These are phyloP conservation scores for Ceratocystis lukuohia DNA, from an alignment of 2,329 filamentous ascomycete genomes.

Conservation along the genomic window DNA sequence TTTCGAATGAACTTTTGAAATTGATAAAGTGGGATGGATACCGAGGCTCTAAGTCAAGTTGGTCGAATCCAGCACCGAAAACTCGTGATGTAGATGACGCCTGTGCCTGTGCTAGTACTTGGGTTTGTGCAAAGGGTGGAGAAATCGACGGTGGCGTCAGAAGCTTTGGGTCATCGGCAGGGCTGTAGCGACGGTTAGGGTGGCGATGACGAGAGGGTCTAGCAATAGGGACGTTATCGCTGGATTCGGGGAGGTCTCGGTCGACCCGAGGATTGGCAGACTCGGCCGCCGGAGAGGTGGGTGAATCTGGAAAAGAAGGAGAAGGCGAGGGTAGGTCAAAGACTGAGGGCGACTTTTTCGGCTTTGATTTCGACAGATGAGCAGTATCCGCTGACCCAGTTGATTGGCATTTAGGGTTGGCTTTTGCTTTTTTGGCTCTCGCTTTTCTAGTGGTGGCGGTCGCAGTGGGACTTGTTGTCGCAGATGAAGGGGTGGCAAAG, in stretches of 20 bases:
- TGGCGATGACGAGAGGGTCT: neutral
- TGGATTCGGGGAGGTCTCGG: neutral
- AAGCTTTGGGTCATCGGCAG: slow-evolving; percentile 2
- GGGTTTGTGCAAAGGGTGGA: neutral
- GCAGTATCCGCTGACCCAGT: slow-evolving; percentile 9
- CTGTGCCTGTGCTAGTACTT: neutral
- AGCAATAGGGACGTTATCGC: neutral
- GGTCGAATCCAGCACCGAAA: slow-evolving; percentile 1
- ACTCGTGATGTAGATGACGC: slow-evolving; percentile 1
- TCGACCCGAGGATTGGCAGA: slow-evolving; percentile 9
- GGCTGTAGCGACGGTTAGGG: slow-evolving; percentile 4
- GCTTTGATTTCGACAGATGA: slow-evolving; percentile 1
- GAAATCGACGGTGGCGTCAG: slow-evolving; percentile 2
- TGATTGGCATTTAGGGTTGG: slow-evolving; percentile 15
- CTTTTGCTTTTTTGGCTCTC: too few species aligned
- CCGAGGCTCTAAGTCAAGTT: neutral
- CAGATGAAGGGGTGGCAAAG: neutral
- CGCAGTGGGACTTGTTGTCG: slow-evolving; percentile 14
- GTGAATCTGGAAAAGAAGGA: slow-evolving; percentile 6
- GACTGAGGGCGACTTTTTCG: slow-evolving; percentile 11
- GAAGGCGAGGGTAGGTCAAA: slow-evolving; percentile 4
- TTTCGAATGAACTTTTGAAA: neutral
- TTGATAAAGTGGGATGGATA: neutral
- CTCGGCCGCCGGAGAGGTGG: slow-evolving; percentile 3
- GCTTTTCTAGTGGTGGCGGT: neutral